Base-by-base conservation (phyloP, 768 basidiomycete genomes). In the Tulasnella sp. region DNA sequence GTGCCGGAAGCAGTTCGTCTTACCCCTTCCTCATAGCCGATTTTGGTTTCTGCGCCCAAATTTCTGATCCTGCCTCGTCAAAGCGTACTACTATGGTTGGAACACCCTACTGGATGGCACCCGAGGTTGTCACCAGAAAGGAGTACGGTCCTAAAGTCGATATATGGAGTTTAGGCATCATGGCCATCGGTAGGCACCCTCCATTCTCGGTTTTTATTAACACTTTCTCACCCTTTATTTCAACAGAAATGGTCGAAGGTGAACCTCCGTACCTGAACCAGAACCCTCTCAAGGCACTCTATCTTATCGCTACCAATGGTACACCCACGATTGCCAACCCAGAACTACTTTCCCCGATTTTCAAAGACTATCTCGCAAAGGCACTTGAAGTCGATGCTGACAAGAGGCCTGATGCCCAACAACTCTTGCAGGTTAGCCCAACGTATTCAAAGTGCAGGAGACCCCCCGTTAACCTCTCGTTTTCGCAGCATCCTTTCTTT, bases 181-280 rank as follows among this genome's bases (percentile, higher is more conserved):
- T 93, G 78, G 85, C 91, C 39, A 86, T 95, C 58, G 91, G 49
- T 51, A 20, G 19, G 49, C 10, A 13, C 40, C 20, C 10, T 42
- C 10, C 10, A 42, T 9, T 22, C 10, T 10, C 24, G 39, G n/a
- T 40, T 6, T 35, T 40, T 40, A n/a, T 40, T 12, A 31, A 32
- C 29, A 28, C 1, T 15, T 53, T 12, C 44, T 45, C 4, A 45
- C 27, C n/a, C 35, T 5, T 22, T 15, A 12, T 3, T n/a, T n/a
- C n/a, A n/a, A n/a, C n/a, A 89, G 90, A 95, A 69, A 95, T 96
- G 91, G 92, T 96, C 59, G 91, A 96, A 67, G 92, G 91, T 49
- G 92, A 95, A 65, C 91, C 91, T 0, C 91, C 91, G 20, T 95
- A 95, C 61, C 74, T 93, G 31, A 92, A 92, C 63, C 91, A 95